A percentile compares a stretch with the other conserved stretches of the same genome.
These are phyloP conservation scores for Marasmius oreades DNA, from an alignment of 1,284 basidiomycete genomes.

Conservation along the genomic window DNA sequence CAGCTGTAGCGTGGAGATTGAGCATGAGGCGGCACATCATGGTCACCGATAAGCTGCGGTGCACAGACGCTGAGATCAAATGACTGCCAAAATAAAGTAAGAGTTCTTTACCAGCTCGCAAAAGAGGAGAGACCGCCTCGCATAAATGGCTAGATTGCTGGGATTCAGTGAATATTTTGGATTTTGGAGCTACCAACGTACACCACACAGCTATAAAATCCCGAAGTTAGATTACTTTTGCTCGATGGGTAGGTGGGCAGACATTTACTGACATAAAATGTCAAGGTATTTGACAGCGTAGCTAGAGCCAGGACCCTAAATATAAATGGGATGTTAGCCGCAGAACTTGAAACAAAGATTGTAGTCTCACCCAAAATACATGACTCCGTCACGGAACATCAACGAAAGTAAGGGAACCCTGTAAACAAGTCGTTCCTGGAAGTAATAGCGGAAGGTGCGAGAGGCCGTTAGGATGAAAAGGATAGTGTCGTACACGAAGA, in stretches of 20 bases:
- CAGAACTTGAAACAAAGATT: background rate
- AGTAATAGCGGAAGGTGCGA: background rate
- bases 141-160: background rate
- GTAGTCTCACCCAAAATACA: background rate
- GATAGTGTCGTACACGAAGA: background rate
- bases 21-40: conserved; percentile 4
- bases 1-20: background rate
- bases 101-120: background rate
- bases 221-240: background rate
- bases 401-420: background rate
- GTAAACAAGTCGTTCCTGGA: background rate
- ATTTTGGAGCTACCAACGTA: background rate
- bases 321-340: background rate
- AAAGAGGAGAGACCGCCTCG: background rate
- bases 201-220: background rate
- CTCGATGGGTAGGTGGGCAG: background rate
- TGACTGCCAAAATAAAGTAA: no score
- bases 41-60: background rate
- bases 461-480: background rate
- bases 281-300: conserved; percentile 1
- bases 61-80: background rate
- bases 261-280: background rate
- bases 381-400: background rate
- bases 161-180: background rate
- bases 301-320: background rate